A percentile compares a stretch with the other conserved stretches of the same genome.
Conservation (phyloP, 2,329 filamentous ascomycete species). For the Talaromyces sp. region DNA sequence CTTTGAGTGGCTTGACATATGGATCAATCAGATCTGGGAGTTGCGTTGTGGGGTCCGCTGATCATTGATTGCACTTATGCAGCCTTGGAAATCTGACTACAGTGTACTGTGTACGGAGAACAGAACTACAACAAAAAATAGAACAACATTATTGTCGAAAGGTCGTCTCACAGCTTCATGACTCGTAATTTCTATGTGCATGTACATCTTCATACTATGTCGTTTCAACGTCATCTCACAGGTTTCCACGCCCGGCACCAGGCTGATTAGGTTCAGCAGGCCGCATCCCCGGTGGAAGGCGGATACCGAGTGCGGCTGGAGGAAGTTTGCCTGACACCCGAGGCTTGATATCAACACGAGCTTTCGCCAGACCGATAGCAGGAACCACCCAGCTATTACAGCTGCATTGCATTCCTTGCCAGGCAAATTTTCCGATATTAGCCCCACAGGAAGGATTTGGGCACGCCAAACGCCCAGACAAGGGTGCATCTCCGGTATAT, state of each 20-base stretch:
- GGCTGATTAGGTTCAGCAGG: constrained; percentile 10
- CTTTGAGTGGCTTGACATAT: constrained; percentile 9
- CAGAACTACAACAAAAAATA: not conserved
- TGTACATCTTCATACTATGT: constrained; percentile 4
- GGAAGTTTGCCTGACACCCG: constrained; percentile 25
- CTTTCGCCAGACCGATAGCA: constrained; percentile 81
- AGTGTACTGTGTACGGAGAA: too few species aligned
- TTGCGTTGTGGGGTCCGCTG: constrained; percentile 9
- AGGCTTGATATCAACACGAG: constrained; percentile 71
- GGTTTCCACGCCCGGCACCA: constrained; percentile 25
- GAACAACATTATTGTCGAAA: not conserved
- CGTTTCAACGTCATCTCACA: constrained; percentile 4
- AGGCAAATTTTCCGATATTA: constrained; percentile 89
- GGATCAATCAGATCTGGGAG: constrained; percentile 10
- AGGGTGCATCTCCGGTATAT: constrained; percentile 66
- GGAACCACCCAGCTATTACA: constrained; percentile 90
- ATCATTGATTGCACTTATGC: constrained; percentile 8
- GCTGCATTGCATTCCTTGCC: constrained; percentile 92
- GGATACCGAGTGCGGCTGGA: constrained; percentile 36
- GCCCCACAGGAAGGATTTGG: constrained; percentile 76
- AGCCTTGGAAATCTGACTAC: not conserved
- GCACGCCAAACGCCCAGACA: constrained; percentile 84
- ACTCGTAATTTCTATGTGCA: constrained; percentile 19
- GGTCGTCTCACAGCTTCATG: constrained; percentile 13
- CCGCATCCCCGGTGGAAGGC: constrained; percentile 44